Evolutionary conservation across 2,329 filamentous ascomycete genomes (phyloP), one percentile per base, ranked within the genome.

Genomic region (Bipolaris gigantea): DNA sequence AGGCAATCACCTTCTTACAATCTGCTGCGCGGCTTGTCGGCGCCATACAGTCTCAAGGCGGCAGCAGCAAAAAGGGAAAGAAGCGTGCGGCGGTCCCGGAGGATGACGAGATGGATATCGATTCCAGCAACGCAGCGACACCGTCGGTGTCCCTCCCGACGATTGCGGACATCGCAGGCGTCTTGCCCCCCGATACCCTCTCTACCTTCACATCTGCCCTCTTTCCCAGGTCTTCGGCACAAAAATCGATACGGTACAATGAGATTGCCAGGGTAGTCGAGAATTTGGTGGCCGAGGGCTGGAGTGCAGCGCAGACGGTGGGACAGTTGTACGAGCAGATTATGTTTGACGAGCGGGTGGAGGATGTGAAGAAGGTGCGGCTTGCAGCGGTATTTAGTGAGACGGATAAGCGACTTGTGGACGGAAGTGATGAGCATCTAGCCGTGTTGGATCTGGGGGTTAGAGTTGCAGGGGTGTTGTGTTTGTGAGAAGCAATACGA

Each of bases 1-100:
- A 96, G 73, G 93, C 94, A 1, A 97, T 99, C 66, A 99, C 94
- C 0, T 97, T 90, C 68, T 73, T 99, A 70, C 94, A 99, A 76
- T 96, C 90, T 72, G 92, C 92, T n/a, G 92, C 93, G 21, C 81
- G 92, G 57, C 77, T 99, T 38, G 90, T 95, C 1, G 91, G 92
- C 1, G 88, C 89, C 3, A 62, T 66, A 19, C 64, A 68, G 13
- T 66, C 69, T 4, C 53, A 52, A 16, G 51, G 40, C 15, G 43
- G 73, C n/a, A 33, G 25, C 1, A 36, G 16, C 1, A 27, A 13
- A 27, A 75, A 76, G 15, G 81, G 77, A 15, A 81, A 78, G 43
- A 78, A 63, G 72, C 79, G 62, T 72, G 76, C 54, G 4, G 35
- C 77, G 72, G 46, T 78, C 7, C 82, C 82, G 2, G 68, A 70